phyloP scores from a whole-genome alignment of 2,329 filamentous ascomycete genomes.

The Sclerotinia borealis region DNA sequence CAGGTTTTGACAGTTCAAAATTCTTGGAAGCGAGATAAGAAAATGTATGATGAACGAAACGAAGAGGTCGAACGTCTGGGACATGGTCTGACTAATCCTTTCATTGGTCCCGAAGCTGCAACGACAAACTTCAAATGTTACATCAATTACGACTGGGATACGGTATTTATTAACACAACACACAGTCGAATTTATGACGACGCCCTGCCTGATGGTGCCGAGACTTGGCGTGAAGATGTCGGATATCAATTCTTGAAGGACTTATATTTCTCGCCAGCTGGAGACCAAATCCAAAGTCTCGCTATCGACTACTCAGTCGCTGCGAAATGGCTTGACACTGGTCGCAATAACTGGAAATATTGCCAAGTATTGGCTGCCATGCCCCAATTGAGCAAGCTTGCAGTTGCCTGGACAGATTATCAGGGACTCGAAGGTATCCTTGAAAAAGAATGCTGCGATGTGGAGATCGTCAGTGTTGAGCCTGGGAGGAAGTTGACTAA shows the following conservation, averaged over 20 bases:
- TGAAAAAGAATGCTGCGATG: background rate
- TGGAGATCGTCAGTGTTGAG: background rate
- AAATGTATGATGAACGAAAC: background rate
- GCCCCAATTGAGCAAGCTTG: background rate
- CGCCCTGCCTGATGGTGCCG: background rate
- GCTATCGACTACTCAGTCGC: background rate
- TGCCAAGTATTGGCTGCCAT: background rate
- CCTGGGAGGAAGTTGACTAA: background rate
- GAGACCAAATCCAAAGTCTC: background rate
- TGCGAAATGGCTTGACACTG: background rate
- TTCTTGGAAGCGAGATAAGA: background rate
- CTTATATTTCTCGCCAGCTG: background rate
- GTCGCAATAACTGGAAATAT: background rate
- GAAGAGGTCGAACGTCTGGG: too few species aligned
- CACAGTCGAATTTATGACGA: background rate
- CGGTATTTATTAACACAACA: background rate
- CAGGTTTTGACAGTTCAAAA: background rate
- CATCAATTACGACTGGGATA: background rate
- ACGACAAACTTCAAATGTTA: background rate
- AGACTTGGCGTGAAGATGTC: background rate
- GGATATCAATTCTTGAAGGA: background rate
- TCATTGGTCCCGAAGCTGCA: background rate
- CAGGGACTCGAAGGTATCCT: background rate
- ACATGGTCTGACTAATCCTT: background rate
- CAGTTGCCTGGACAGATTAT: background rate